Evolutionary conservation across 495 filamentous ascomycete genomes (phyloP).

Genomic region (Pyrenopolyporus hunteri): DNA sequence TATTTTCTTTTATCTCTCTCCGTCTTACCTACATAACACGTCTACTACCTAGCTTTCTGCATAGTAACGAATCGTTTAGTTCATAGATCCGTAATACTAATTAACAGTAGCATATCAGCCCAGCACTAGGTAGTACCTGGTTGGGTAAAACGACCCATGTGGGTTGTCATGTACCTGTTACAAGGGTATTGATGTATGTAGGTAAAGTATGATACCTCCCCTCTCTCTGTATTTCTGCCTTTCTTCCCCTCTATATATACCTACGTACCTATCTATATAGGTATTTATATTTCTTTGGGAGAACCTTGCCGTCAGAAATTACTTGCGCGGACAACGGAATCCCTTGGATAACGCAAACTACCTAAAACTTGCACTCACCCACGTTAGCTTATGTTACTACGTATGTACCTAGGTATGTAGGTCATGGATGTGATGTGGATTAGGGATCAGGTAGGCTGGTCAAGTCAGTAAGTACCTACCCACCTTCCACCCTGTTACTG

Average conservation of each 20-base stretch:
- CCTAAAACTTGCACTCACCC: slow-evolving; percentile 36
- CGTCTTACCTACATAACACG: neutral
- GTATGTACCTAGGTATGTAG: neutral
- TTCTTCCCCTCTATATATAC: too few species aligned
- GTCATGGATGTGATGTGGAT: slow-evolving; percentile 23
- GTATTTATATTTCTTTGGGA: slow-evolving; percentile 3
- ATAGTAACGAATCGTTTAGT: neutral
- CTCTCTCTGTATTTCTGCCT: too few species aligned
- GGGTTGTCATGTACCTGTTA: too few species aligned
- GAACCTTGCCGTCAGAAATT: slow-evolving; percentile 9
- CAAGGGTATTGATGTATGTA: neutral
- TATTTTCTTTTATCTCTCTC: neutral
- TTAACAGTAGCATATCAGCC: neutral
- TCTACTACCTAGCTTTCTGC: neutral
- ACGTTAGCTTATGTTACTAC: slow-evolving; percentile 32
- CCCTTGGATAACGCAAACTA: slow-evolving; percentile 37
- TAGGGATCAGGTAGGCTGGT: neutral
- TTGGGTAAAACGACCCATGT: neutral
- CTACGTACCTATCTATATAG: neutral
- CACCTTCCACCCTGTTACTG: slow-evolving; percentile 8
- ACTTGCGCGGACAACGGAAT: slow-evolving; percentile 24
- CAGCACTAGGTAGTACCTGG: neutral
- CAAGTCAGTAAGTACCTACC: slow-evolving; percentile 21
- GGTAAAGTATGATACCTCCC: neutral
- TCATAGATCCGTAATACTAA: too few species aligned